Percentiles rank a stretch among this genome's conserved stretches.
Evolutionary conservation across 23 red algal genomes (phyloP).

Genomic region (Gracilaria domingensis): DNA sequence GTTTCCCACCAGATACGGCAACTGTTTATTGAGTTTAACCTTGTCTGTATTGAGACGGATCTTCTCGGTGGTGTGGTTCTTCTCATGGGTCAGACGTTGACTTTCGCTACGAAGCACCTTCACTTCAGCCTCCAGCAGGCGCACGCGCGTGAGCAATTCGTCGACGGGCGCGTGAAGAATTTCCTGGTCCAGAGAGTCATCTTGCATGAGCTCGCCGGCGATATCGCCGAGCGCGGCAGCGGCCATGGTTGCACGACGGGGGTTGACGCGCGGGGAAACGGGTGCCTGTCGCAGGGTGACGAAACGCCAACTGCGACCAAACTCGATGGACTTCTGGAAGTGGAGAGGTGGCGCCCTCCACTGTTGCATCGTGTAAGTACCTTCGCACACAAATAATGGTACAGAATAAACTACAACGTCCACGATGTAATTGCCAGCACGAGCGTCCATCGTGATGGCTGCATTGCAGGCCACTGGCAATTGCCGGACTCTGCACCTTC

Average conservation of each 20-base stretch:
- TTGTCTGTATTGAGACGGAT: constrained; percentile 99
- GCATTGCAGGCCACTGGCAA: too few relatives aligned
- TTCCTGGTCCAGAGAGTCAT: constrained; percentile 79
- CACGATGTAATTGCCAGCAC: too few relatives aligned
- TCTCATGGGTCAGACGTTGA: constrained; percentile 86
- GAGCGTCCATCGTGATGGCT: too few relatives aligned
- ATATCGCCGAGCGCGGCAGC: constrained; percentile 59
- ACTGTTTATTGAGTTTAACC: constrained; percentile 96
- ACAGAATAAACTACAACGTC: too few relatives aligned
- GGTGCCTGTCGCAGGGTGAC: too few relatives aligned
- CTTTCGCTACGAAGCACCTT: constrained; percentile 76
- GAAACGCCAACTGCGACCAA: too few relatives aligned
- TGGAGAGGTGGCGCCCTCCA: too few relatives aligned
- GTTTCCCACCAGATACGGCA: constrained; percentile 97
- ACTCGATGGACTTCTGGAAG: too few relatives aligned
- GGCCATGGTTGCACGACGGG: constrained; percentile 42
- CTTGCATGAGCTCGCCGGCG: constrained; percentile 74
- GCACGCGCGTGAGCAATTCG: constrained; percentile 86
- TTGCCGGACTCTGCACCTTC: too few relatives aligned
- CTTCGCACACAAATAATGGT: too few relatives aligned
- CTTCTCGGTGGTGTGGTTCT: constrained; percentile 79
- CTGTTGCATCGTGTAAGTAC: too few relatives aligned
- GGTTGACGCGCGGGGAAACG: too few relatives aligned
- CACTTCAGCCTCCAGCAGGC: constrained; percentile 91
- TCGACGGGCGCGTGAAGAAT: constrained; percentile 86